Percentiles rank a stretch among this genome's conserved stretches.
Conservation (phyloP, 163 green algal species). For the Scenedesmus sp. region DNA sequence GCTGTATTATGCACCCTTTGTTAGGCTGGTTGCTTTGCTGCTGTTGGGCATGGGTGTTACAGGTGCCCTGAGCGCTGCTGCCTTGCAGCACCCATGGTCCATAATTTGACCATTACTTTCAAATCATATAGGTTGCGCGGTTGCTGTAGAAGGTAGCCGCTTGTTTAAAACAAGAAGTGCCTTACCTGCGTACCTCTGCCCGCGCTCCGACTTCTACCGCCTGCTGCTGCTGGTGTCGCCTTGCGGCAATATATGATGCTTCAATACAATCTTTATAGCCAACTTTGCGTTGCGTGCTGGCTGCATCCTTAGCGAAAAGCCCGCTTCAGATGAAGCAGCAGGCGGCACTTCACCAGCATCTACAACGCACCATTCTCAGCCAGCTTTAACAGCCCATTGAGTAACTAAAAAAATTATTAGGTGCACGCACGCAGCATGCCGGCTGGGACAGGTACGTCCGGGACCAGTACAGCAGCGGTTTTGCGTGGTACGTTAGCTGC, state of each 20-base stretch:
- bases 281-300: background rate
- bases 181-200: background rate
- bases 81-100: background rate
- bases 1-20: too few relatives aligned
- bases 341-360: background rate
- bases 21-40: background rate
- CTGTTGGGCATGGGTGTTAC: background rate
- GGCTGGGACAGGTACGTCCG: background rate
- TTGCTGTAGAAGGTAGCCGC: too few relatives aligned
- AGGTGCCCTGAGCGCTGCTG: background rate
- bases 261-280: background rate
- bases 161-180: background rate
- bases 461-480: constrained; percentile 13
- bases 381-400: background rate
- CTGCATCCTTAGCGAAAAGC: background rate
- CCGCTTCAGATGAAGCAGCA: background rate
- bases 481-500: background rate
- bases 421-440: background rate
- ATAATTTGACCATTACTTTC: background rate
- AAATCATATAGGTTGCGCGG: too few relatives aligned
- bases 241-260: background rate
- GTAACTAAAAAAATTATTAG: background rate
- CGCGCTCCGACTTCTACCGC: constrained; percentile 2
- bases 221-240: background rate
- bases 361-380: background rate